Percentiles rank a stretch among this genome's conserved stretches.
phyloP scores from a whole-genome alignment of 371 early-diverging fungal genomes.

The Mucor irregularis region DNA sequence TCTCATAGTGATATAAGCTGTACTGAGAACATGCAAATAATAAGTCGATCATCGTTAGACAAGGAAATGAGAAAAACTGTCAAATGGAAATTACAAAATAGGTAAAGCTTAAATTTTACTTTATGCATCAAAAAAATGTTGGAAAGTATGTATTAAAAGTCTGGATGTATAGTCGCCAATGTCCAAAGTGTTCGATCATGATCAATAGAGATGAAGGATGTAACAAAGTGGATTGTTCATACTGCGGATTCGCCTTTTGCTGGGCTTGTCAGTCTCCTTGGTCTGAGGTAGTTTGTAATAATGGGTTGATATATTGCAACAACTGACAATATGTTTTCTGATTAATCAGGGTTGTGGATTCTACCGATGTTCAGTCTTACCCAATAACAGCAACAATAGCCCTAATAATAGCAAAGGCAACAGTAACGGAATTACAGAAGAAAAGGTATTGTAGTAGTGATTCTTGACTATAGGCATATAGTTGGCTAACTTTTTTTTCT shows the following conservation, averaged over 20 bases:
- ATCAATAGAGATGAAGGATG: conserved; percentile 82
- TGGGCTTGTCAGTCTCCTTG: conserved; percentile 57
- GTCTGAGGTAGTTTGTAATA: conserved; percentile 40
- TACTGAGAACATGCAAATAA: conserved; percentile 38
- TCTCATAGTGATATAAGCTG: conserved; percentile 43
- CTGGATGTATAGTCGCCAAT: conserved; percentile 46
- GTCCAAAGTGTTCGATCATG: conserved; percentile 74
- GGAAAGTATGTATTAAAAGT: no score
- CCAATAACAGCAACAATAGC: no score
- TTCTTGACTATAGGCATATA: no score
- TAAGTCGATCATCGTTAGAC: background rate
- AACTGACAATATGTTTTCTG: background rate
- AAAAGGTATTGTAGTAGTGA: background rate
- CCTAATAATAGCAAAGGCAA: no score
- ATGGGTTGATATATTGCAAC: no score
- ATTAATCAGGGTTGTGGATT: conserved; percentile 30
- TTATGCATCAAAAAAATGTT: no score
- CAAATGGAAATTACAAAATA: conserved; percentile 46
- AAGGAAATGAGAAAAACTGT: conserved; percentile 34
- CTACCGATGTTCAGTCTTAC: conserved; percentile 26
- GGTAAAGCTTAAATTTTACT: conserved; percentile 4
- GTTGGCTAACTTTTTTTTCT: no score
- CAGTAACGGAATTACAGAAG: no score
- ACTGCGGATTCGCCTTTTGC: conserved; percentile 74
- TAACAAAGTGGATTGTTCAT: conserved; percentile 77